Evolutionary conservation across 306 rosid genomes (phyloP).

Genomic region (Trichosanthes cucumerina): DNA sequence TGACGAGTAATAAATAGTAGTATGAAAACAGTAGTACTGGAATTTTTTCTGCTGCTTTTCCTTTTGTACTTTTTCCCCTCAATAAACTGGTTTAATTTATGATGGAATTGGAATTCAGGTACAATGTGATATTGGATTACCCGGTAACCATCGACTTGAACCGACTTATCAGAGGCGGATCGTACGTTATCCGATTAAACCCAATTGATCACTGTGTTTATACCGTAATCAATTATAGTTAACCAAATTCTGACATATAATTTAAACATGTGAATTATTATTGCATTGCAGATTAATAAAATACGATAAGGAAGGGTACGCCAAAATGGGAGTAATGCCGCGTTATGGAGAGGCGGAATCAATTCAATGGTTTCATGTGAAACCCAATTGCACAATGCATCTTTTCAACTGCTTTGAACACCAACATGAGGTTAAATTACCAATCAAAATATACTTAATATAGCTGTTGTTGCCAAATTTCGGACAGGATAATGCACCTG

Average conservation of each 20-base stretch:
- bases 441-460: too few relatives aligned
- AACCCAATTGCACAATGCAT: slow-evolving; percentile 56
- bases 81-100: not conserved
- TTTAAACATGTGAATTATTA: too few relatives aligned
- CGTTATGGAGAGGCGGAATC: slow-evolving; percentile 51
- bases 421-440: slow-evolving; percentile 31
- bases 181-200: slow-evolving; percentile 30
- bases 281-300: not conserved
- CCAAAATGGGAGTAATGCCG: slow-evolving; percentile 74
- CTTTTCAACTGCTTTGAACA: slow-evolving; percentile 58
- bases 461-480: too few relatives aligned
- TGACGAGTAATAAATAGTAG: too few relatives aligned
- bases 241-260: too few relatives aligned
- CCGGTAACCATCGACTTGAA: slow-evolving; percentile 47
- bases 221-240: too few relatives aligned
- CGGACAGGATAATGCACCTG: too few relatives aligned
- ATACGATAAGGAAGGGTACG: slow-evolving; percentile 26
- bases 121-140: slow-evolving; percentile 58
- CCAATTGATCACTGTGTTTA: not conserved
- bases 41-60: not conserved
- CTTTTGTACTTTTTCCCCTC: not conserved
- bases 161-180: slow-evolving; percentile 46
- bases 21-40: too few relatives aligned
- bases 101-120: slow-evolving; percentile 26
- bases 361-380: slow-evolving; percentile 54